phyloP scores from a whole-genome alignment of 2,329 filamentous ascomycete genomes.

The Madurella fahalii region DNA sequence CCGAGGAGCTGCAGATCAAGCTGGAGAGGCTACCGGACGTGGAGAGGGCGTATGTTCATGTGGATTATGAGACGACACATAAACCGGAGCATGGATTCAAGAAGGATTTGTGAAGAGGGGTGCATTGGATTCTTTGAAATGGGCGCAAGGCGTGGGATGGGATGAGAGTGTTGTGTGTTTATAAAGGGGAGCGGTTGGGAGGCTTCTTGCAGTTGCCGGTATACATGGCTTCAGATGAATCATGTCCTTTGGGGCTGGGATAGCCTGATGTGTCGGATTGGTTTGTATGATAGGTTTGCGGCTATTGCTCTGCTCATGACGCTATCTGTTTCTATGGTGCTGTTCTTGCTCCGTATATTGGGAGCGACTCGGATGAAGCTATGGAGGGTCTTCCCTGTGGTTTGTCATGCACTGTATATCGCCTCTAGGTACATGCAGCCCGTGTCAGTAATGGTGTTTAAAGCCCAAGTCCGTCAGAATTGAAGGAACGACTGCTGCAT shows the following conservation, averaged over 20 bases:
- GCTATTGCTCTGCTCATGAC: background rate
- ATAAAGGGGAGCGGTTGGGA: background rate
- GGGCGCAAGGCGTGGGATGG: background rate
- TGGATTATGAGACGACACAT: constrained; percentile 95
- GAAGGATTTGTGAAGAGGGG: constrained; percentile 51
- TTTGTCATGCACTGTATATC: too few species aligned
- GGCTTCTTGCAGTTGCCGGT: background rate
- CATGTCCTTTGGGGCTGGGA: background rate
- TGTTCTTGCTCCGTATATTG: background rate
- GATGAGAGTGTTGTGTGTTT: background rate
- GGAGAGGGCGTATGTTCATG: constrained; percentile 92
- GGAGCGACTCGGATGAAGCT: too few species aligned
- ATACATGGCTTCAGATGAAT: background rate
- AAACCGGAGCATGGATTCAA: constrained; percentile 75
- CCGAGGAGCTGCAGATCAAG: constrained; percentile 91
- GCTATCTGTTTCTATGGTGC: background rate
- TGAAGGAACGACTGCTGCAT: too few species aligned
- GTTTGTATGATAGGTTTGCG: background rate
- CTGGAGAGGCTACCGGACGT: constrained; percentile 87
- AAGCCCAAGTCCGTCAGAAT: too few species aligned
- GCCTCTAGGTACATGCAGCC: too few species aligned
- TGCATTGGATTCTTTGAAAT: background rate
- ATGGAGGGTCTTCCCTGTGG: too few species aligned
- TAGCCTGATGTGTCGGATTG: background rate
- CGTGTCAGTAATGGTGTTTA: too few species aligned